Evolutionary conservation across 73 alveolate genomes (phyloP), one percentile per base, ranked within the genome.

Genomic region (Stentor roeselii): DNA sequence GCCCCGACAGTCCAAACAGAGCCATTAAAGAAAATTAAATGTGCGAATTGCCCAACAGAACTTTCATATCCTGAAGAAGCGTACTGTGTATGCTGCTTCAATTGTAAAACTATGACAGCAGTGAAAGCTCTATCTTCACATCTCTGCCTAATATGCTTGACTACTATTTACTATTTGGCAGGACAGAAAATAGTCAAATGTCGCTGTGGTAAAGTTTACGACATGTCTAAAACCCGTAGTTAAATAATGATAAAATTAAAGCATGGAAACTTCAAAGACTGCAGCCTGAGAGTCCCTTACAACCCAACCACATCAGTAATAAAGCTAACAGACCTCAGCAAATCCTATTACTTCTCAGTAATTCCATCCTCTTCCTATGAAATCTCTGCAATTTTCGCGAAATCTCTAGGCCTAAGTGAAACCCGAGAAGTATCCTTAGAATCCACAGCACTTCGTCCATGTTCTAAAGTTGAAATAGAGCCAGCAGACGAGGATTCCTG

Each of bases 401-500:
- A 67, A 67, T n/a, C 80, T 0, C 11, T 67, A 67, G 41, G 41
- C 11, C 11, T 67, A n/a, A 34, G 27, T 67, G 80, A 67, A 67
- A 40, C 21, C n/a, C 21, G 80, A 1, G 15, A 30, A 11, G 80
- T 67, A 2, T 15, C 80, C 11, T 27, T 67, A 27, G 80, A 67
- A 67, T 36, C 15, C 21, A 40, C 34, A 30, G 50, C 21, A 34
- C 41, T n/a, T 2, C 21, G 37, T 27, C 80, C 11, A 67, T 21
- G 21, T 30, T 27, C 1, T 0, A 67, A 21, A 1, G 80, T 67
- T 67, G 80, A 67, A 67, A 32, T 67, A 21, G 41, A 67, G 80
- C 80, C 80, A 21, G 41, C 37, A 21, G 80, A 67, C 80, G 80
- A 67, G 34, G 80, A 67, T 67, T 67, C 80, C 15, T 67, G 80